These are phyloP conservation scores for Penicillium nordicum DNA, from an alignment of 2,329 filamentous ascomycete species.

Conservation along the genomic window DNA sequence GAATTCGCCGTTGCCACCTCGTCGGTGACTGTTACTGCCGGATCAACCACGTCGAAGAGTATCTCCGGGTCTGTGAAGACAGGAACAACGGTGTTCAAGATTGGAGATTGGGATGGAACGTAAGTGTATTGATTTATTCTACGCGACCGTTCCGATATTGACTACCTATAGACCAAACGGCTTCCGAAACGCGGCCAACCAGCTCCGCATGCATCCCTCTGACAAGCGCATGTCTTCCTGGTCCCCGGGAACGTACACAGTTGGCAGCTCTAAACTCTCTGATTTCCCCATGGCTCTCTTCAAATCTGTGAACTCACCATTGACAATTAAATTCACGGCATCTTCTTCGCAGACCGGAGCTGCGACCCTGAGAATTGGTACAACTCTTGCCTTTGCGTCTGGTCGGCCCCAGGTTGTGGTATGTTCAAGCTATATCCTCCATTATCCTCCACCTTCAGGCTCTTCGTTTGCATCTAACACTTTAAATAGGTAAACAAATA, in stretches of 20 bases:
- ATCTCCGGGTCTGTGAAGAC: slow-evolving; percentile 51
- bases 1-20: slow-evolving; percentile 55
- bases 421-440: neutral
- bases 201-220: slow-evolving; percentile 66
- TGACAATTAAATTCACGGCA: slow-evolving; percentile 60
- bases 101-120: slow-evolving; percentile 64
- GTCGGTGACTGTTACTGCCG: slow-evolving; percentile 51
- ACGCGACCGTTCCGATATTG: slow-evolving; percentile 9
- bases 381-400: slow-evolving; percentile 60
- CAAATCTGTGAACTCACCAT: slow-evolving; percentile 57
- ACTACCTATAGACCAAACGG: slow-evolving; percentile 47
- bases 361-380: slow-evolving; percentile 62
- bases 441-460: fast-evolving
- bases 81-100: slow-evolving; percentile 58
- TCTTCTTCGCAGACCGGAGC: slow-evolving; percentile 49
- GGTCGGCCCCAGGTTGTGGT: slow-evolving; percentile 53
- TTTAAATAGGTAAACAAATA: slow-evolving; percentile 52
- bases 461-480: neutral
- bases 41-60: slow-evolving; percentile 48
- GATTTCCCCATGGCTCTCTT: slow-evolving; percentile 66
- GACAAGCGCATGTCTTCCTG: slow-evolving; percentile 62
- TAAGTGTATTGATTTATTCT: slow-evolving; percentile 11
- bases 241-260: slow-evolving; percentile 59
- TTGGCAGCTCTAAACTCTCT: slow-evolving; percentile 51
- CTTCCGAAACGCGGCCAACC: slow-evolving; percentile 65